These are phyloP conservation scores for Cokeromyces recurvatus DNA, from an alignment of 371 early-diverging fungal genomes.

Conservation along the genomic window DNA sequence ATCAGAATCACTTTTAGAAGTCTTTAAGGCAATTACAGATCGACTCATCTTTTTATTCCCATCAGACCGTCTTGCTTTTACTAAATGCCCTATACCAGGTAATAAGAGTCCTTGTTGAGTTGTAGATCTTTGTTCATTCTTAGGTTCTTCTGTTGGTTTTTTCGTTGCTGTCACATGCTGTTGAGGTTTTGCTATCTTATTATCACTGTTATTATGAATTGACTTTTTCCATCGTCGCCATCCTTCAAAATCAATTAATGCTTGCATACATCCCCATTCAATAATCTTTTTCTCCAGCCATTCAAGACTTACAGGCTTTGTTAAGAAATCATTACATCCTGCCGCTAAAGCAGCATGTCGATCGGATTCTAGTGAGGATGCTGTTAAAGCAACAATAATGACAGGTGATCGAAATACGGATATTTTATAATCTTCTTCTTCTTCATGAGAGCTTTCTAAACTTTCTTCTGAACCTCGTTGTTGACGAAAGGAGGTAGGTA, in stretches of 20 bases:
- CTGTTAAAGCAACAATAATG: conserved; percentile 83
- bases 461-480: not conserved
- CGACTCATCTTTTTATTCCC: too few relatives aligned
- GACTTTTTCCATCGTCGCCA: conserved; percentile 68
- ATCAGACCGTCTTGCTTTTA: too few relatives aligned
- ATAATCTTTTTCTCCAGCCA: conserved; percentile 81
- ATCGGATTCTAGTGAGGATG: conserved; percentile 65
- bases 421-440: not conserved
- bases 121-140: not conserved
- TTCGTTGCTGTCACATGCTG: too few relatives aligned
- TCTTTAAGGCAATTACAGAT: not conserved
- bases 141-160: conserved; percentile 4
- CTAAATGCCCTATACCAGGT: conserved; percentile 15
- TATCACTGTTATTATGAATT: too few relatives aligned
- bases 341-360: conserved; percentile 71
- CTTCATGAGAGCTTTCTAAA: too few relatives aligned
- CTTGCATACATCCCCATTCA: conserved; percentile 89
- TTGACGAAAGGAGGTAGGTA: conserved; percentile 22
- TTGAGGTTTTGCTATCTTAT: not conserved
- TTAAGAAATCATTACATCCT: conserved; percentile 83
- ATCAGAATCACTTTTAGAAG: conserved; percentile 15
- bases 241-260: conserved; percentile 75
- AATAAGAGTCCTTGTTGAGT: conserved; percentile 11
- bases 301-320: conserved; percentile 70
- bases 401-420: conserved; percentile 60